A percentile compares a stretch with the other conserved stretches of the same genome.
Evolutionary conservation across 1,284 basidiomycete species (phyloP).

Genomic region (Schizopora paradoxa): DNA sequence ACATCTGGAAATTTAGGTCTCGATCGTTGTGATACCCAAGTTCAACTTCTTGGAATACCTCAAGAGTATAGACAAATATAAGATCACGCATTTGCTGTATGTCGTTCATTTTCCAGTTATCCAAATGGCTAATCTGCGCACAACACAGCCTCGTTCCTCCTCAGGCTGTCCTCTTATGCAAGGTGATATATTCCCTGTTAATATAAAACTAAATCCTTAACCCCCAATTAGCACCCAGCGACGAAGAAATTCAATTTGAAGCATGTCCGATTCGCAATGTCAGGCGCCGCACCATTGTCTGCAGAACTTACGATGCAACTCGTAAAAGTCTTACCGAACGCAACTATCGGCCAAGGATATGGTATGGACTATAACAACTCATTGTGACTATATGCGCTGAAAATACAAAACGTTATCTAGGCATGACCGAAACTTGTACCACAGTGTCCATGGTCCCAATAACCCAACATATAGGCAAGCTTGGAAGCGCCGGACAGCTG

Average conservation of each 20-base stretch:
- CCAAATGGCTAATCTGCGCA: slow-evolving; percentile 21
- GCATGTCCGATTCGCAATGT: slow-evolving; percentile 53
- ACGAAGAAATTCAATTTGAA: slow-evolving; percentile 63
- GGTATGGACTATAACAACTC: slow-evolving; percentile 32
- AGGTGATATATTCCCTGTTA: slow-evolving; percentile 36
- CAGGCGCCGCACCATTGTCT: slow-evolving; percentile 72
- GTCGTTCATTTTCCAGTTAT: slow-evolving; percentile 24
- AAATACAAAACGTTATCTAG: slow-evolving; percentile 17
- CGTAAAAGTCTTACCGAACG: slow-evolving; percentile 49
- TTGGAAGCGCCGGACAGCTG: slow-evolving; percentile 54
- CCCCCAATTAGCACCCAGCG: slow-evolving; percentile 48
- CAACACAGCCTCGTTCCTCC: slow-evolving; percentile 59
- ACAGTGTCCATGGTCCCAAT: slow-evolving; percentile 45
- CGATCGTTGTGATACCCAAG: slow-evolving; percentile 66
- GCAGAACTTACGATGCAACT: slow-evolving; percentile 56
- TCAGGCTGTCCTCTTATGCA: slow-evolving; percentile 51
- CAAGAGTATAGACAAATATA: slow-evolving; percentile 60
- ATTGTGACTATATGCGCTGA: slow-evolving; percentile 1
- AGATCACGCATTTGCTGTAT: slow-evolving; percentile 61
- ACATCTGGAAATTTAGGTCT: slow-evolving; percentile 34
- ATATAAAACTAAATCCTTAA: slow-evolving; percentile 2
- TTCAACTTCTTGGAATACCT: slow-evolving; percentile 68
- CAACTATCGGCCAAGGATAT: slow-evolving; percentile 62
- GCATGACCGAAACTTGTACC: slow-evolving; percentile 46
- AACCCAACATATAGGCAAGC: slow-evolving; percentile 41